These are phyloP conservation scores for Russula virescens DNA, from an alignment of 768 basidiomycete genomes.

Conservation along the genomic window DNA sequence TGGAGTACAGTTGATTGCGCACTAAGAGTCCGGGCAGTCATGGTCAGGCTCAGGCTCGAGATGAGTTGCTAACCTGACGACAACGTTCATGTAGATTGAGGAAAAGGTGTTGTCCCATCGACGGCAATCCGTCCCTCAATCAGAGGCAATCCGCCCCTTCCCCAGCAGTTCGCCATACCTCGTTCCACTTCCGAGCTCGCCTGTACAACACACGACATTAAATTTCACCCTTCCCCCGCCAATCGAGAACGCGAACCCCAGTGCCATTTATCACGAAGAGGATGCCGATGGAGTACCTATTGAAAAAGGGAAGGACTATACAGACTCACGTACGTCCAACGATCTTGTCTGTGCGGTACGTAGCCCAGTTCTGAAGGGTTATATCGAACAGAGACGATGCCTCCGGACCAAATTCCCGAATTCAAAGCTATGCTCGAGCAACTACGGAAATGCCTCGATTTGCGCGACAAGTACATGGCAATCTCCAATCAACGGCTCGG, in stretches of 20 bases:
- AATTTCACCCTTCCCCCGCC: background rate
- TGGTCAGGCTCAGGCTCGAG: background rate
- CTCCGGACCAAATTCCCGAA: slow-evolving; percentile 26
- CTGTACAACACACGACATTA: background rate
- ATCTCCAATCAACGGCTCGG: slow-evolving; percentile 87
- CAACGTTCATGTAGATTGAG: slow-evolving; percentile 48
- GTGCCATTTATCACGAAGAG: slow-evolving; percentile 1
- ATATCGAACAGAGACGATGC: background rate
- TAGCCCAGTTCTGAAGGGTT: slow-evolving; percentile 17
- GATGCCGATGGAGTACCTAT: background rate
- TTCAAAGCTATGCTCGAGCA: slow-evolving; percentile 49
- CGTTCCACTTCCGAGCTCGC: slow-evolving; percentile 1
- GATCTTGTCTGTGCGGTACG: slow-evolving; percentile 17
- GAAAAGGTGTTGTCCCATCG: slow-evolving; percentile 67
- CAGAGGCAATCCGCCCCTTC: slow-evolving; percentile 32
- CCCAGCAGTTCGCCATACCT: slow-evolving; percentile 25
- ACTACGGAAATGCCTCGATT: slow-evolving; percentile 77
- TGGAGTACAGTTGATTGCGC: background rate
- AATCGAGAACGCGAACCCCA: slow-evolving; percentile 3
- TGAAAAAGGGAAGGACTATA: slow-evolving; percentile 12
- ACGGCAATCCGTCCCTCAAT: slow-evolving; percentile 48
- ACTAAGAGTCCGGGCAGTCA: background rate
- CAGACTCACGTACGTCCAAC: slow-evolving; percentile 3
- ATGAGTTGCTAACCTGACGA: slow-evolving; percentile 1
- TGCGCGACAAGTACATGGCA: slow-evolving; percentile 93